Evolutionary conservation across 2,329 filamentous ascomycete genomes (phyloP), one percentile per base, ranked within the genome.

Genomic region (Chaetomium globosum): DNA sequence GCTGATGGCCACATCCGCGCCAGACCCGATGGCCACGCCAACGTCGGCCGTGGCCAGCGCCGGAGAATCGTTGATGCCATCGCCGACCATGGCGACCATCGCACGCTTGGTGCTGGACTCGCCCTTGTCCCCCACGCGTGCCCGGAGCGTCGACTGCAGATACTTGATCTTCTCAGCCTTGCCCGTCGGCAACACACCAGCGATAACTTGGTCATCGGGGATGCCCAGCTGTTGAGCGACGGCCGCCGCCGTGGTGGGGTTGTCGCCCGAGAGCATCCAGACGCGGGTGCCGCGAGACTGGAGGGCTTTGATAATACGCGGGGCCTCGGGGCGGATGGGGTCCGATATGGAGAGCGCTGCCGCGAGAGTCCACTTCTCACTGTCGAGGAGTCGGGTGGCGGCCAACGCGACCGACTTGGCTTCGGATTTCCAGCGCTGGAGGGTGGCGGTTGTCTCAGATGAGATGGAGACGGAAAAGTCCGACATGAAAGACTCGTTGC

Each of bases 211-310:
- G 62, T 81, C 79, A 0, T 81, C 73, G 0, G 87, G 83, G 69
- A 97, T 97, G 26, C 91, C 91, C 21, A 97, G 82, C 72, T 86
- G 86, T 1, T 82, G 79, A 0, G 90, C 93, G 2, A 97, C 91
- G 0, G 92, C 92, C 23, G 84, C 81, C 2, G 93, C 93, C 0
- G 93, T 97, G n/a, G 81, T 87, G n/a, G 82, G 80, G 73, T 97
- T 97, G 79, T 97, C 93, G 33, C 93, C 93, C 0, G 92, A 96
- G 46, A 97, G 87, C 92, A 97, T 96, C 87, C 89, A 97, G 4
- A 96, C 90, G 36, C 88, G 85, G 55, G 90, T 88, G 23, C 89
- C 87, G 19, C 85, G 84, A 4, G 82, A 77, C 52, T 85, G 83
- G 0, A 97, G 85, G 1, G 87, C 82, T 7, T 78, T 76, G 65